These are phyloP conservation scores for Secale cereale DNA, from an alignment of 176 grass and related monocot genomes.

Conservation along the genomic window DNA sequence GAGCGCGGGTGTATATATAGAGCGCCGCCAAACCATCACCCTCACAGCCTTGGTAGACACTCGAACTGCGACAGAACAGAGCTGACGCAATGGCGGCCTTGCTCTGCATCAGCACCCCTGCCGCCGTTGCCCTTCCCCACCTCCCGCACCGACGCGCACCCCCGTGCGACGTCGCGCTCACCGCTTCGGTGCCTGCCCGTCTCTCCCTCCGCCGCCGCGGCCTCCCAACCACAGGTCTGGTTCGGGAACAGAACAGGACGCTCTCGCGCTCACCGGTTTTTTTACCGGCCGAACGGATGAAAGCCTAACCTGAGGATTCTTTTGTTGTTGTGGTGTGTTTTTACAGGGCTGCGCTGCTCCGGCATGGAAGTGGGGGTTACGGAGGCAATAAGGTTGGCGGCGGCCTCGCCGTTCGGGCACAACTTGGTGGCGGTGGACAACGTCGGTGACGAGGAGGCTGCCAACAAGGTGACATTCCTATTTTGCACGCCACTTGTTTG, in stretches of 20 bases:
- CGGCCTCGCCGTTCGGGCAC: constrained; percentile 4
- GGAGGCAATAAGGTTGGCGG: not conserved
- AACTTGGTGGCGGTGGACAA: constrained; percentile 7
- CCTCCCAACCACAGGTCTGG: constrained; percentile 2
- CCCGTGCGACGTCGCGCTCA: not conserved
- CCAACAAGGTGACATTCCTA: not conserved
- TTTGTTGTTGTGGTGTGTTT: not conserved
- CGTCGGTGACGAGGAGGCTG: not conserved
- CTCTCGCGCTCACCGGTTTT: not conserved
- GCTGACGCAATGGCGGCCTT: not conserved
- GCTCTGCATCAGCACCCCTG: not conserved
- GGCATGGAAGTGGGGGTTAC: constrained; percentile 5
- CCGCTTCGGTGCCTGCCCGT: not conserved
- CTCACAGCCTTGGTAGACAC: not conserved
- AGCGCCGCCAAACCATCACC: not conserved
- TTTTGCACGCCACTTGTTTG: not conserved
- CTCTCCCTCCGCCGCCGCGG: not conserved
- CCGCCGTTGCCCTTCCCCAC: not conserved
- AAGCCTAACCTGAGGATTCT: not conserved
- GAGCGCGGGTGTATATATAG: not conserved
- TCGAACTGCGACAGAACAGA: not conserved
- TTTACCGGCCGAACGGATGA: not conserved
- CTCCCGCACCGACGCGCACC: not conserved
- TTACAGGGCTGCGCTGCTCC: constrained; percentile 7
- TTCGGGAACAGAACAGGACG: not conserved